Evolutionary conservation across 2,329 filamentous ascomycete species (phyloP).

Genomic region (Fusarium pininemorale): DNA sequence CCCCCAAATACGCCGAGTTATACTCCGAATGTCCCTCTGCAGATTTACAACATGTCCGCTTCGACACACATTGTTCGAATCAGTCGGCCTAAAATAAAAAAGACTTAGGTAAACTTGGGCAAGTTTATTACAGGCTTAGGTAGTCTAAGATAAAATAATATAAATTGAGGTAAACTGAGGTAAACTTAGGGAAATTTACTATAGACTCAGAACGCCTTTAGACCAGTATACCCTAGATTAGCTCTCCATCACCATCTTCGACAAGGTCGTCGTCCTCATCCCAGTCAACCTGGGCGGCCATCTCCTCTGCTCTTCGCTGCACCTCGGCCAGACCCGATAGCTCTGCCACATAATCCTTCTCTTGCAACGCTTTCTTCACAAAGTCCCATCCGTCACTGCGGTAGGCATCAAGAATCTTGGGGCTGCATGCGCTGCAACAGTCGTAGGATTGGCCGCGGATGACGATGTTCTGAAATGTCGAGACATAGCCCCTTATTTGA

Average conservation of each 20-base stretch:
- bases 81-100: not conserved
- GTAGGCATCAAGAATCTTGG: constrained; percentile 74
- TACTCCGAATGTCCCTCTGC: constrained; percentile 16
- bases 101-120: not conserved
- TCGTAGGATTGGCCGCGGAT: constrained; percentile 81
- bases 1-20: constrained; percentile 19
- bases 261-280: constrained; percentile 63
- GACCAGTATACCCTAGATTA: constrained; percentile 7
- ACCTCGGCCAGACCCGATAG: constrained; percentile 78
- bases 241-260: constrained; percentile 23
- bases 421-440: constrained; percentile 82
- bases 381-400: constrained; percentile 77
- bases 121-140: not conserved
- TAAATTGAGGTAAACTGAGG: not conserved
- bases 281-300: constrained; percentile 66
- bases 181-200: not conserved
- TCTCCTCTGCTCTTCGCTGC: constrained; percentile 65
- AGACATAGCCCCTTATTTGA: constrained; percentile 80
- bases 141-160: not conserved
- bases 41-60: constrained; percentile 20
- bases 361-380: constrained; percentile 76
- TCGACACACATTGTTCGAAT: constrained; percentile 6
- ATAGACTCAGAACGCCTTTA: not conserved
- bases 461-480: constrained; percentile 76
- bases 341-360: constrained; percentile 82